A percentile compares a stretch with the other conserved stretches of the same genome.
Conservation (phyloP, 2,329 filamentous ascomycete genomes). For the Nannizziopsis barbatae region DNA sequence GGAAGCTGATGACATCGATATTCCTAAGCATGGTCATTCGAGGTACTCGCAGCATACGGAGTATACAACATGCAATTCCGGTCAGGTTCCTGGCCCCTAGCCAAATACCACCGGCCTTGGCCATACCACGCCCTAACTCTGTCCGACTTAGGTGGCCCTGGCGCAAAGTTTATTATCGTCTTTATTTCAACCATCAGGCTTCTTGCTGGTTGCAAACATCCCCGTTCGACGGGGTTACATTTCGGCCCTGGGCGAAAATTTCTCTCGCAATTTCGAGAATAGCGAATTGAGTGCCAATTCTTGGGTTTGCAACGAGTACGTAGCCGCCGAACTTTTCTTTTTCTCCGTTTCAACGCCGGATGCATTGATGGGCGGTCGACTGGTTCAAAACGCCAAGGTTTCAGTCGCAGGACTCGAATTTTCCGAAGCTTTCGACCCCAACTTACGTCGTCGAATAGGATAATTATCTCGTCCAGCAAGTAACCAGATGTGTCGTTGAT, state of each 20-base stretch:
- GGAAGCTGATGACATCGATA: too few species aligned
- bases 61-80: background rate
- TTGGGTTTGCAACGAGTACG: background rate
- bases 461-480: too few species aligned
- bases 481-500: too few species aligned
- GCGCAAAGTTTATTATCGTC: slow-evolving; percentile 3
- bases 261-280: background rate
- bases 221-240: background rate
- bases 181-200: slow-evolving; percentile 2
- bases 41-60: background rate
- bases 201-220: background rate
- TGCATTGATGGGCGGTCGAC: too few species aligned
- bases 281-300: background rate
- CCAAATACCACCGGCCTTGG: background rate
- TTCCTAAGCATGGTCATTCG: too few species aligned
- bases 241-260: background rate
- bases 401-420: too few species aligned
- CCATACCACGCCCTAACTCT: background rate
- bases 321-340: background rate
- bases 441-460: too few species aligned
- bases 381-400: too few species aligned
- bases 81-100: background rate
- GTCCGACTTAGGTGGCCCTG: background rate
- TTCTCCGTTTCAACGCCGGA: too few species aligned
- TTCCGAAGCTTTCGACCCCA: too few species aligned